Evolutionary conservation across 768 basidiomycete species (phyloP), one percentile per base, ranked within the genome.

Genomic region (Russula lepida): DNA sequence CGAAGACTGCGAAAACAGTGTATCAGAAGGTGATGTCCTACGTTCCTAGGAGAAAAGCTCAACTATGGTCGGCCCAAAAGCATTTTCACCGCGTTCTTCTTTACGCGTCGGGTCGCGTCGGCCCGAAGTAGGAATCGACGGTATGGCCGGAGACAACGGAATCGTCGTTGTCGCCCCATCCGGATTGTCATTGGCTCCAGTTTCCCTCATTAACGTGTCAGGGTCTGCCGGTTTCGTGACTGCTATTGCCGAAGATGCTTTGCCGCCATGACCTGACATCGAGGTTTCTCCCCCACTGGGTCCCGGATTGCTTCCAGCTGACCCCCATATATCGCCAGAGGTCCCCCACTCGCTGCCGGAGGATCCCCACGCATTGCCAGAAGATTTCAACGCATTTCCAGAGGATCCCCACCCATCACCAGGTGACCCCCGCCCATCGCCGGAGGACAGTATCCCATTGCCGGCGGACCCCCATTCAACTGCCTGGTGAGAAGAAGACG

Each of bases 221-320:
- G 56, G 12, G 12, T 37, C 27, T 30, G 19, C 32, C 8, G 15
- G 23, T 9, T 41, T 63, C 46, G 32, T 30, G 23, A 33, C 21
- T 7, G 43, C 19, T 30, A 27, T 27, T 30, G n/a, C 33, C 13
- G 50, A 15, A 21, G n/a, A 17, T 28, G 41, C 30, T 23, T 47
- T 53, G 30, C 6, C n/a, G 13, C 37, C 30, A 9, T 58, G 44
- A 35, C 43, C 44, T 15, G 37, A 23, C 21, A 13, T 48, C n/a
- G 52, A 27, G 25, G 21, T 43, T 48, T 49, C 52, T 43, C 62
- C 62, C 62, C 62, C 58, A 37, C 46, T 52, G 35, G 56, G 13
- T 13, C 52, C 57, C 13, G n/a, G 28, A 37, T 37, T 39, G 13
- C 30, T 27, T 28, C 43, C 39, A 44, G 23, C 11, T 13, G 50